Base-by-base conservation (phyloP, 768 basidiomycete genomes). In the Pulveroboletus sp. region DNA sequence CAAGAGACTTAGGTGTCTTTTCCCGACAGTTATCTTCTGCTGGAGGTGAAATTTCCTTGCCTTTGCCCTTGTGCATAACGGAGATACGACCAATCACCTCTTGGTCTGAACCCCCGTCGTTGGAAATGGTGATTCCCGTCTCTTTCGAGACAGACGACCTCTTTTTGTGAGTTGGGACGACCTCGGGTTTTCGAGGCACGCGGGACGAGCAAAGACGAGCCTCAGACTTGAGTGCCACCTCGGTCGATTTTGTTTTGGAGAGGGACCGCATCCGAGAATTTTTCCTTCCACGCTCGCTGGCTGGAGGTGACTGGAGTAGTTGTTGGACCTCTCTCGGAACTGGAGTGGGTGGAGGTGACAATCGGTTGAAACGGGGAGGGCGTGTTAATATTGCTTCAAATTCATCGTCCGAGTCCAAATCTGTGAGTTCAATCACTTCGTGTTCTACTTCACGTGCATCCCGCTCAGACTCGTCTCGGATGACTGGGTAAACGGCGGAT, bases 401-500 rank as follows among this genome's bases (percentile, higher is more conserved):
- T 49, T 69, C 68, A 41, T 45, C 40, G 27, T 67, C 66, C 48
- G 64, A 67, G 15, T 65, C 64, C 17, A 57, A 58, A 0, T 66
- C 67, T 3, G 54, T 47, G 47, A 59, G 50, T 4, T 67, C 67
- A 5, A 59, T 58, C 18, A 63, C 56, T 17, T 63, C 59, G 31
- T 24, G 60, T 17, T 57, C 58, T n/a, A 46, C 57, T 24, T 56
- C 43, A 9, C 21, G 44, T 14, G 35, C 39, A 21, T 53, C 62
- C 36, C 52, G 46, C 33, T 61, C 58, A 24, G 58, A 49, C 17
- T 56, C 54, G 26, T 49, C 59, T 39, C 51, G 48, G 21, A 56
- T 12, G 18, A 69, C 49, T 40, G 58, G 61, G 37, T 71, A 68
- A 27, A 79, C 59, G 42, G 63, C 63, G 39, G 68, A 74, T 11